Evolutionary conservation across 129 eudicot genomes (phyloP).

Genomic region (Flaveria robusta): DNA sequence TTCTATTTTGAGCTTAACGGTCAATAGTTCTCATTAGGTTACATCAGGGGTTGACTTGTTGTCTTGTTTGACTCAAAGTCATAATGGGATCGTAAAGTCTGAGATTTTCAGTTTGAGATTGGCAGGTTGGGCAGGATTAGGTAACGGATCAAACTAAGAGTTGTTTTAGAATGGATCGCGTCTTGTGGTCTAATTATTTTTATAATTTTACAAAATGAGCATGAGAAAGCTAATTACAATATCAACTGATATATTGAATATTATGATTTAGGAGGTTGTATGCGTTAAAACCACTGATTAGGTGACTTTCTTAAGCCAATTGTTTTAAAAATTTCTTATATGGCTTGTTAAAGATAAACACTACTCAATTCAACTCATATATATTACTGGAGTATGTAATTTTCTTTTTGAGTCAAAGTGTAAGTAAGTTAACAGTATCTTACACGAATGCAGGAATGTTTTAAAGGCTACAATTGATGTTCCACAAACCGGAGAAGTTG

Average conservation of each 20-base stretch:
- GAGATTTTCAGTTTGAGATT: not conserved
- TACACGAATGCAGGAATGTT: constrained; percentile 70
- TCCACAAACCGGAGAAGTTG: constrained; percentile 79
- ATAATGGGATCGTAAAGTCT: not conserved
- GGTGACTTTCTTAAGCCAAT: not conserved
- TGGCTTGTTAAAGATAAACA: not conserved
- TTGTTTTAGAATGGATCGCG: not conserved
- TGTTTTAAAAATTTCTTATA: not conserved
- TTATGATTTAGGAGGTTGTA: constrained; percentile 1
- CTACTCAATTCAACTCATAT: not conserved
- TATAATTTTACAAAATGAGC: not conserved
- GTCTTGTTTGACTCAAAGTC: not conserved
- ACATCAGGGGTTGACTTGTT: not conserved
- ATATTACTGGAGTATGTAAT: not conserved
- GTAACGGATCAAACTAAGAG: not conserved
- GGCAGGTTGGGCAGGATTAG: not conserved
- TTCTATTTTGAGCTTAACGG: not conserved
- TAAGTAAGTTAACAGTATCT: not conserved
- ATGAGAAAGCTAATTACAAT: not conserved
- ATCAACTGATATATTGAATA: not conserved
- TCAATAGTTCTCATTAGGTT: not conserved
- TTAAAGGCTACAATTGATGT: constrained; percentile 89
- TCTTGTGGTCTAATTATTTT: not conserved
- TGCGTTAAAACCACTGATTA: not conserved
- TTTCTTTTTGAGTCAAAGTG: not conserved